Base-by-base conservation (phyloP, 202 grass and related monocot species). In the Panicum virgatum region DNA sequence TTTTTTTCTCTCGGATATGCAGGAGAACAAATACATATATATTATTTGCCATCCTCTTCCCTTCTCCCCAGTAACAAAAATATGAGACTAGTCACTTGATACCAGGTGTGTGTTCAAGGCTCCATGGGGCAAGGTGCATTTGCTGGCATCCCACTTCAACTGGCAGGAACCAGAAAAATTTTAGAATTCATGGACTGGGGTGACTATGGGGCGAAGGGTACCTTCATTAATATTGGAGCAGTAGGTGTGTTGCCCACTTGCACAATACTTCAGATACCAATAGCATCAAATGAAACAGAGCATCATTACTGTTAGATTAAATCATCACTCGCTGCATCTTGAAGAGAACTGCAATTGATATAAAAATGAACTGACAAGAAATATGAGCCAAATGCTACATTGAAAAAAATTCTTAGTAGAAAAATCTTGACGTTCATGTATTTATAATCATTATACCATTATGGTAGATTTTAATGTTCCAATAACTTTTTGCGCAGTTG, bases 131-230 rank as follows among this genome's bases (percentile, higher is more conserved):
- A 94, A 97, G 95, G 95, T 73, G 90, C 92, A 86, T 84, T 97
- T 88, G 79, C 92, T 82, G 95, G 95, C 58, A 97, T 97, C 73
- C 95, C 95, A 48, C 87, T 97, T 83, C 95, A 97, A 76, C 92
- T 97, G 46, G 95, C 95, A 71, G 95, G 95, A 63, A 97, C 83
- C 32, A 92, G 95, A 91, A 91, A 94, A 85, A 94, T 94, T 79
- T 79, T 97, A 84, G 95, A 97, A 93, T 80, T 88, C 80, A 97
- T 97, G 95, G 95, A 97, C 77, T 97, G 95, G 95, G 95, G 92
- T 76, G 84, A 94, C 64, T 92, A 97, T 86, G 92, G 76, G 63
- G 92, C 95, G 5, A 80, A 84, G 81, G 95, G 90, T 6, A 92
- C 86, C 78, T 97, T 94, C 59, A 89, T 97, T 84, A 97, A 91